Evolutionary conservation across 2,329 filamentous ascomycete species (phyloP).

Genomic region (Colletotrichum shisoi): DNA sequence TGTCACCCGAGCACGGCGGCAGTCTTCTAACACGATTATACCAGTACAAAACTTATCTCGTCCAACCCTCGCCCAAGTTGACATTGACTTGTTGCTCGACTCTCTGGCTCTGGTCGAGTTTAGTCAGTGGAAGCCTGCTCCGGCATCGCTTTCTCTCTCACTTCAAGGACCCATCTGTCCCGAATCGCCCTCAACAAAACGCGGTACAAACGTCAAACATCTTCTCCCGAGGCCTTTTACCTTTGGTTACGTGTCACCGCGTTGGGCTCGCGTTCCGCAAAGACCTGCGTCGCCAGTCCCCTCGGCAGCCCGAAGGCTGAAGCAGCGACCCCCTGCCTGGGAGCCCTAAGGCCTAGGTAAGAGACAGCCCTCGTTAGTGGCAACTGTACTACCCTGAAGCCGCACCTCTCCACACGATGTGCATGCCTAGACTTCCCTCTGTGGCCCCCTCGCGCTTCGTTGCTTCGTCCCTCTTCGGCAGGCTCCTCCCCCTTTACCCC

Average conservation of each 20-base stretch:
- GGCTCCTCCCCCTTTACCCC: constrained; percentile 33
- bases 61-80: constrained; percentile 1
- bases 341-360: constrained; percentile 33
- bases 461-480: constrained; percentile 37
- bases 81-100: neutral
- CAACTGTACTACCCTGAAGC: constrained; percentile 30
- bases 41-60: constrained; percentile 7
- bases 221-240: neutral
- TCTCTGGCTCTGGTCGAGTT: neutral
- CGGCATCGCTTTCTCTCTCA: neutral
- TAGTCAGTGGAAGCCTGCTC: neutral
- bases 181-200: neutral
- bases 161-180: neutral
- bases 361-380: constrained; percentile 35
- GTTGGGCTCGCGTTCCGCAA: constrained; percentile 2
- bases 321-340: constrained; percentile 11
- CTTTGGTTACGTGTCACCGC: neutral
- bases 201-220: neutral
- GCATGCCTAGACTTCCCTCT: constrained; percentile 33
- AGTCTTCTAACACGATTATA: constrained; percentile 26
- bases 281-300: constrained; percentile 3
- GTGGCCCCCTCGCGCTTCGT: constrained; percentile 34
- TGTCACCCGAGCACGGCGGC: constrained; percentile 12
- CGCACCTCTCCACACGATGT: constrained; percentile 38
- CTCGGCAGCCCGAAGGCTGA: neutral